A percentile compares a stretch with the other conserved stretches of the same genome.
These are phyloP conservation scores for Calamus simplicifolius DNA, from an alignment of 176 grass and related monocot species.

Conservation along the genomic window DNA sequence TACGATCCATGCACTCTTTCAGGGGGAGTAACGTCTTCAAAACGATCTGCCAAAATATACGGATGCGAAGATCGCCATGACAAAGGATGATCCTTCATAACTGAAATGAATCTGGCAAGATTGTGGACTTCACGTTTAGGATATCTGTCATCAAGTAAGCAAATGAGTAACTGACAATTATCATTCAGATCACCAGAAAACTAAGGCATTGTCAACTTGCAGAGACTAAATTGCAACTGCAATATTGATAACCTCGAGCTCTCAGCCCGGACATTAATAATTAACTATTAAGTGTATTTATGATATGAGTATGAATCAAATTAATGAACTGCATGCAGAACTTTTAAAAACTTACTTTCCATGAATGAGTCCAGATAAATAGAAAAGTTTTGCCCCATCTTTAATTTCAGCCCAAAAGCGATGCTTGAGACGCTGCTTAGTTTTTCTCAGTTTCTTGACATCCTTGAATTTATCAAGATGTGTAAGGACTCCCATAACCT, in stretches of 20 bases:
- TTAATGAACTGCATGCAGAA: not conserved
- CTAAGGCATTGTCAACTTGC: no score
- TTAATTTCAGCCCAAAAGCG: constrained; percentile 94
- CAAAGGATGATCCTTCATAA: constrained; percentile 60
- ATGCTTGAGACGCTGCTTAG: constrained; percentile 85
- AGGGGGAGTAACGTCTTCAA: constrained; percentile 87
- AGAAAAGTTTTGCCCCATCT: constrained; percentile 88
- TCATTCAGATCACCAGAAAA: not conserved
- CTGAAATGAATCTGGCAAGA: constrained; percentile 96
- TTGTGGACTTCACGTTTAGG: constrained; percentile 89
- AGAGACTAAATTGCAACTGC: no score
- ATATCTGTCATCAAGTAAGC: constrained; percentile 38
- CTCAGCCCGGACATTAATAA: no score
- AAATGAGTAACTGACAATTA: constrained; percentile 4
- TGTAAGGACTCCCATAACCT: constrained; percentile 95
- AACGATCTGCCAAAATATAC: constrained; percentile 85
- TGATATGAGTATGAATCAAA: no score
- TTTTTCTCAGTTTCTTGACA: constrained; percentile 88
- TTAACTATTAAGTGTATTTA: no score
- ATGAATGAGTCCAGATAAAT: constrained; percentile 85
- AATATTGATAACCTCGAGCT: no score
- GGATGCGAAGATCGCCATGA: constrained; percentile 89
- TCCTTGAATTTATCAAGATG: constrained; percentile 97
- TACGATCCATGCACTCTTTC: constrained; percentile 64
- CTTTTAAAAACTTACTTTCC: constrained; percentile 65